Percentiles rank a stretch among this genome's conserved stretches.
Evolutionary conservation across 2,329 filamentous ascomycete species (phyloP).

Genomic region (Blastomyces emzantsi): DNA sequence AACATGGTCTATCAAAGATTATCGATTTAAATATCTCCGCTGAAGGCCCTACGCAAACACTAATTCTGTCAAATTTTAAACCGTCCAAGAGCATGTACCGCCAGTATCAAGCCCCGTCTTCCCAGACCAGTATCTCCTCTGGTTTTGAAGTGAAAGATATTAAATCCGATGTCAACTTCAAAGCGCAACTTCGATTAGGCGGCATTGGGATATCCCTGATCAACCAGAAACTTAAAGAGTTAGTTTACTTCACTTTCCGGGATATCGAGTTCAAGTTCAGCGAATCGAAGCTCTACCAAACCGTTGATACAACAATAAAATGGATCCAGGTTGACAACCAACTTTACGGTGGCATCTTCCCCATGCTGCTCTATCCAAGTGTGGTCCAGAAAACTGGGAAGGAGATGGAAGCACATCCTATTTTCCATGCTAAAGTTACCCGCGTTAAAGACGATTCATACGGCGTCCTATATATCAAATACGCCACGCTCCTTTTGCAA

Average conservation of each 20-base stretch:
- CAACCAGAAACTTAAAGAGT: slow-evolving; percentile 82
- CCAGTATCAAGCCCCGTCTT: slow-evolving; percentile 48
- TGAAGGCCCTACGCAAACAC: slow-evolving; percentile 86
- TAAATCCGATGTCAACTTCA: slow-evolving; percentile 80
- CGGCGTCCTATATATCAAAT: slow-evolving; percentile 96
- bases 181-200: slow-evolving; percentile 76
- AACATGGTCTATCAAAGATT: slow-evolving; percentile 63
- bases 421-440: slow-evolving; percentile 83
- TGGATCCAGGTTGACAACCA: slow-evolving; percentile 99
- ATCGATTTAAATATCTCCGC: slow-evolving; percentile 96
- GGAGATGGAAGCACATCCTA: slow-evolving; percentile 93
- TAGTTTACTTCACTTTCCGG: slow-evolving; percentile 87
- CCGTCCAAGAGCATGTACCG: slow-evolving; percentile 86
- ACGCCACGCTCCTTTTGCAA: slow-evolving; percentile 84
- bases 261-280: slow-evolving; percentile 86
- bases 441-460: slow-evolving; percentile 98
- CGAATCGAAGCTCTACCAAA: slow-evolving; percentile 91
- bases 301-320: slow-evolving; percentile 79
- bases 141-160: slow-evolving; percentile 93
- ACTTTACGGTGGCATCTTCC: slow-evolving; percentile 95
- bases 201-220: slow-evolving; percentile 90
- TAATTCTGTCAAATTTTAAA: slow-evolving; percentile 91
- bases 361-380: slow-evolving; percentile 92
- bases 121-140: slow-evolving; percentile 51
- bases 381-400: slow-evolving; percentile 95